These are phyloP conservation scores for Trichosporon faecale DNA, from an alignment of 1,284 basidiomycete genomes.

Conservation along the genomic window DNA sequence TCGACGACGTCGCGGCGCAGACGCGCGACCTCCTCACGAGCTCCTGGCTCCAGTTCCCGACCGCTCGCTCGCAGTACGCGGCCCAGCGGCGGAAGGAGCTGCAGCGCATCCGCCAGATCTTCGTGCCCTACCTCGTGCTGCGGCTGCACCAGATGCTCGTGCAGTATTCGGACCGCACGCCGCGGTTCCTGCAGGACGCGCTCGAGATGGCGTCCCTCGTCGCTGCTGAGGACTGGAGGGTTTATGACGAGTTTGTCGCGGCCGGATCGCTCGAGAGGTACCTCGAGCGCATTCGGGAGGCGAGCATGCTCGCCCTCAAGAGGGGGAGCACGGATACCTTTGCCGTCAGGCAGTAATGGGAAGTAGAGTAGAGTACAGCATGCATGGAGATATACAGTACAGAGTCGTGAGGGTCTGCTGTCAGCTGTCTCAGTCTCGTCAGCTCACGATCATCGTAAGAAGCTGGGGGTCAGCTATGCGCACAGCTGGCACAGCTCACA, in stretches of 20 bases:
- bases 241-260: conserved; percentile 82
- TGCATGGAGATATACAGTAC: conserved; percentile 10
- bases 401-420: neutral
- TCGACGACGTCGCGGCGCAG: conserved; percentile 13
- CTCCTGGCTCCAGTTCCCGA: conserved; percentile 55
- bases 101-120: conserved; percentile 76
- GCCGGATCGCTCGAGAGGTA: conserved; percentile 65
- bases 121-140: conserved; percentile 85
- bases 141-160: conserved; percentile 74
- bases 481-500: neutral
- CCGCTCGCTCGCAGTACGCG: conserved; percentile 37
- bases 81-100: conserved; percentile 68
- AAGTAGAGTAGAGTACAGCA: neutral
- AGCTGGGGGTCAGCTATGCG: neutral
- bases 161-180: conserved; percentile 63
- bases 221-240: conserved; percentile 78
- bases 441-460: neutral
- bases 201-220: conserved; percentile 77
- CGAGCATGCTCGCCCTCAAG: conserved; percentile 67
- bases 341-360: conserved; percentile 45
- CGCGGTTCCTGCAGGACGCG: conserved; percentile 74
- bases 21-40: conserved; percentile 53
- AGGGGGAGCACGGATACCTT: conserved; percentile 70
- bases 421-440: neutral
- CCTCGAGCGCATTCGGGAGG: conserved; percentile 65